Conservation (phyloP, 176 grass and related monocot genomes). For the Lolium perenne region DNA sequence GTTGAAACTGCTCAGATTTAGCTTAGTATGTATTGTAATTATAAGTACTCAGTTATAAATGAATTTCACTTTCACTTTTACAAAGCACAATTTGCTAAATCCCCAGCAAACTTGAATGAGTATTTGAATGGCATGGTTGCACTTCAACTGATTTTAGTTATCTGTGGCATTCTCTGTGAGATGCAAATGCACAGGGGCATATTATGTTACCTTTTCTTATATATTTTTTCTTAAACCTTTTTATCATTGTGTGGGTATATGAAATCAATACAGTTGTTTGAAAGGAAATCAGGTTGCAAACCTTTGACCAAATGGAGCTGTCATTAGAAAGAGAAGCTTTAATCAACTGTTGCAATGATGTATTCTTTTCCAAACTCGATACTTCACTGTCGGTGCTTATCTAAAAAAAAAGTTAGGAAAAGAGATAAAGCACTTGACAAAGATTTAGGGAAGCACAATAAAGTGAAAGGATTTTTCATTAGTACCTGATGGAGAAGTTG, state of each 20-base stretch:
- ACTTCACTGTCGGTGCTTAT: constrained; percentile 78
- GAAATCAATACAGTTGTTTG: not conserved
- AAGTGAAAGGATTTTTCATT: constrained; percentile 35
- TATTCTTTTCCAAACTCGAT: constrained; percentile 69
- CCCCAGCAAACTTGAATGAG: constrained; percentile 1
- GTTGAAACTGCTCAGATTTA: not conserved
- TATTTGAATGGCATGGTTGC: not conserved
- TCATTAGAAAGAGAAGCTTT: constrained; percentile 75
- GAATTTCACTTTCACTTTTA: not conserved
- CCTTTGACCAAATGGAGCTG: constrained; percentile 92
- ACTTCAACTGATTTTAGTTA: not conserved
- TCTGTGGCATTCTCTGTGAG: not conserved
- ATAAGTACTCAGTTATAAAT: not conserved
- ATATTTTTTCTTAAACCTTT: not conserved
- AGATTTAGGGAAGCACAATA: constrained; percentile 17
- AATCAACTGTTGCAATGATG: constrained; percentile 85
- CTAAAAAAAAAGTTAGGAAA: constrained; percentile 47
- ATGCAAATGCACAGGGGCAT: not conserved
- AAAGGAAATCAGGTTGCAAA: constrained; percentile 48
- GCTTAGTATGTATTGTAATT: not conserved
- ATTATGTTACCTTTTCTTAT: constrained; percentile 2
- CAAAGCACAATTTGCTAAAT: not conserved
- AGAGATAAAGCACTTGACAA: constrained; percentile 19
- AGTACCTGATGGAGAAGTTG: constrained; percentile 93
- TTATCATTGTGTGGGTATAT: constrained; percentile 1